phyloP scores from a whole-genome alignment of 1,139 yeast species.

The Magnusiomyces starmeri region DNA sequence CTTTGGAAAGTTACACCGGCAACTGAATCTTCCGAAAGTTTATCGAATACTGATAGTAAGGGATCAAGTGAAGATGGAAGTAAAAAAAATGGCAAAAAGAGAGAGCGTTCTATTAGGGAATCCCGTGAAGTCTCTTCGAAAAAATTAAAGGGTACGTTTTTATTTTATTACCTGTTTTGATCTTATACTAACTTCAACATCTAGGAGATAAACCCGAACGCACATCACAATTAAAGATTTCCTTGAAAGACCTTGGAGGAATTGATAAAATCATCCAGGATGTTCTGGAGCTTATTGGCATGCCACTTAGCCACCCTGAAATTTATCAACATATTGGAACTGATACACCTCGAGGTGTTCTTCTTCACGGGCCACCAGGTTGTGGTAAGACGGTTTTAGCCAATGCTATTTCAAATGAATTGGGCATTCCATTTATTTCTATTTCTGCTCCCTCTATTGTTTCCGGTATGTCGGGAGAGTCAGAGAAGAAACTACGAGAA shows the following conservation, averaged over 20 bases:
- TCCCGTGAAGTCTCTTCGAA: slow-evolving; percentile 31
- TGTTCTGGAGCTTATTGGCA: slow-evolving; percentile 79
- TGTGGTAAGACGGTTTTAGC: slow-evolving; percentile 98
- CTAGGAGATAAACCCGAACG: slow-evolving; percentile 18
- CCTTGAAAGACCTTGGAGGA: slow-evolving; percentile 78
- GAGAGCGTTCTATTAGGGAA: slow-evolving; percentile 31
- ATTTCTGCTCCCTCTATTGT: slow-evolving; percentile 95
- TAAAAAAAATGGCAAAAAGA: slow-evolving; percentile 33
- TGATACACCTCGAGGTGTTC: slow-evolving; percentile 94
- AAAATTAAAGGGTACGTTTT: slow-evolving; percentile 39
- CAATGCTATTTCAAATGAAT: slow-evolving; percentile 90
- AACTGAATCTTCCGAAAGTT: slow-evolving; percentile 15
- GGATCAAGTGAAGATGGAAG: slow-evolving; percentile 24
- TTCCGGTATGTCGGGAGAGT: slow-evolving; percentile 99
- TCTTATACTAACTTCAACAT: slow-evolving; percentile 2
- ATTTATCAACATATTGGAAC: slow-evolving; percentile 82
- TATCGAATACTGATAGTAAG: slow-evolving; percentile 9
- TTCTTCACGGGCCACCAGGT: slow-evolving; percentile 97
- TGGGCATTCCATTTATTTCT: slow-evolving; percentile 85
- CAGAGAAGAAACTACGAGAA: slow-evolving; percentile 88
- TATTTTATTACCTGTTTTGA: neutral
- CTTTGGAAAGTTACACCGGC: slow-evolving; percentile 47
- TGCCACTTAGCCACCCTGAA: slow-evolving; percentile 92
- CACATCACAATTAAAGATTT: slow-evolving; percentile 34
- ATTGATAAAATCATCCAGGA: slow-evolving; percentile 77